These are phyloP conservation scores for Cladosporium sp. DNA, from an alignment of 2,329 filamentous ascomycete species.

Conservation along the genomic window DNA sequence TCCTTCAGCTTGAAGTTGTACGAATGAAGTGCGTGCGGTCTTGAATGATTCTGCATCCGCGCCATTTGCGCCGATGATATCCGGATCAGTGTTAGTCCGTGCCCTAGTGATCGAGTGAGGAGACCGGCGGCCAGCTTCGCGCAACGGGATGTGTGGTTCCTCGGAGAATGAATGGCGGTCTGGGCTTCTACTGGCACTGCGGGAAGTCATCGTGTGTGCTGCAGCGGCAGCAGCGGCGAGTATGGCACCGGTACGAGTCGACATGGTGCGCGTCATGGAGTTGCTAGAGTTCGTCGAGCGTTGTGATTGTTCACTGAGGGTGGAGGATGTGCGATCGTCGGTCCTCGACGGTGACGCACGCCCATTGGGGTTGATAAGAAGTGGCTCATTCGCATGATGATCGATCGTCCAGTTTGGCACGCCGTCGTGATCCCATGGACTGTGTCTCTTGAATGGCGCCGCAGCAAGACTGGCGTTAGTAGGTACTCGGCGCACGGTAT, in stretches of 20 bases:
- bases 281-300: conserved; percentile 46
- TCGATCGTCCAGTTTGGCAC: conserved; percentile 36
- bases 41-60: conserved; percentile 53
- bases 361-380: conserved; percentile 32
- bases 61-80: background rate
- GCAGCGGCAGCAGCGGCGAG: conserved; percentile 36
- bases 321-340: conserved; percentile 59
- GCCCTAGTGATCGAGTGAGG: conserved; percentile 4
- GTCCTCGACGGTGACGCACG: conserved; percentile 53
- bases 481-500: conserved; percentile 34
- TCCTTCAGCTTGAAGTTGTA: conserved; percentile 54
- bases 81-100: conserved; percentile 16
- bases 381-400: conserved; percentile 23
- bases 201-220: conserved; percentile 8
- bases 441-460: conserved; percentile 24
- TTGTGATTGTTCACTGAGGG: conserved; percentile 56
- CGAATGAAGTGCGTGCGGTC: conserved; percentile 53
- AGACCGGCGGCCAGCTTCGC: conserved; percentile 29
- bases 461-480: conserved; percentile 27
- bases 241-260: conserved; percentile 47
- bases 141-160: conserved; percentile 39
- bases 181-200: conserved; percentile 27
- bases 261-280: conserved; percentile 48
- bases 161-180: conserved; percentile 39
- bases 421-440: conserved; percentile 25